These are phyloP conservation scores for Panellus pusillus DNA, from an alignment of 768 basidiomycete species.

Conservation along the genomic window DNA sequence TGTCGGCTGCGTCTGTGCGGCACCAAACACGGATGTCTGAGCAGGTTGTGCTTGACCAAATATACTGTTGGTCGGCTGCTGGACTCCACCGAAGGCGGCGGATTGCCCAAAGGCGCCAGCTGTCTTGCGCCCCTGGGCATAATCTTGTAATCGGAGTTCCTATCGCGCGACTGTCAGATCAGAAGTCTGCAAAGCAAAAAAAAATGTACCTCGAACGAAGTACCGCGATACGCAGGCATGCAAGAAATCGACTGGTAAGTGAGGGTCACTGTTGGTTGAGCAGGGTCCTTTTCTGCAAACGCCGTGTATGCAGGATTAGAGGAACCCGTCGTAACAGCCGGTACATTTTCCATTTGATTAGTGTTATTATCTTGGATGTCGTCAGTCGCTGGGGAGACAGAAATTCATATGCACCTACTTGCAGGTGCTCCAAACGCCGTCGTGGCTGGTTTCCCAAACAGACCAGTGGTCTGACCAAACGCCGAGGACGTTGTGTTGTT, in stretches of 20 bases:
- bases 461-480: constrained; percentile 58
- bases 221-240: constrained; percentile 75
- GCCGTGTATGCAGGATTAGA: constrained; percentile 61
- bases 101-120: constrained; percentile 62
- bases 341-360: constrained; percentile 34
- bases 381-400: constrained; percentile 1
- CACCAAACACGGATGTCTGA: constrained; percentile 40
- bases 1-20: constrained; percentile 28
- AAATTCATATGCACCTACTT: constrained; percentile 27
- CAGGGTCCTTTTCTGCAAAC: constrained; percentile 66
- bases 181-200: background rate
- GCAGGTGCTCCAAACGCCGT: constrained; percentile 43
- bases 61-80: constrained; percentile 38
- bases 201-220: constrained; percentile 68
- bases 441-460: constrained; percentile 42
- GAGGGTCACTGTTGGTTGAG: constrained; percentile 43
- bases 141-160: constrained; percentile 80
- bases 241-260: constrained; percentile 84
- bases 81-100: constrained; percentile 45
- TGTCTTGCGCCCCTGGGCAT: constrained; percentile 71
- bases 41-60: constrained; percentile 49
- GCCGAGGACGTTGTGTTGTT: constrained; percentile 40
- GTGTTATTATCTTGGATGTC: constrained; percentile 28
- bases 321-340: constrained; percentile 69
- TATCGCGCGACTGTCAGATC: constrained; percentile 29